Evolutionary conservation across 1,284 basidiomycete genomes (phyloP).

Genomic region (Bjerkandera adusta): DNA sequence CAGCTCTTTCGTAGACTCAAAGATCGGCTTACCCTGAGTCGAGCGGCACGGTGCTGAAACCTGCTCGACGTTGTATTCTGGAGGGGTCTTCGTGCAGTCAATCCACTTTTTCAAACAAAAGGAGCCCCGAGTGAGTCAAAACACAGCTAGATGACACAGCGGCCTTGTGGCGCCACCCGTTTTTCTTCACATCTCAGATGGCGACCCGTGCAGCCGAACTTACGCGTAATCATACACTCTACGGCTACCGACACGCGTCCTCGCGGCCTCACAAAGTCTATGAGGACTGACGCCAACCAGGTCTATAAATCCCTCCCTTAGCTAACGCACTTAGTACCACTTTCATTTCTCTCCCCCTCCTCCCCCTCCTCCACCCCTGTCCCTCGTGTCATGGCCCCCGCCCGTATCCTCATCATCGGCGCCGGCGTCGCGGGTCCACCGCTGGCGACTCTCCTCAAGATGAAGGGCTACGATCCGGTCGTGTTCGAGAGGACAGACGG

Average conservation of each 20-base stretch:
- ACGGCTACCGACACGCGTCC: not conserved
- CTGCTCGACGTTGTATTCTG: too few species aligned
- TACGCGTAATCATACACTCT: too few species aligned
- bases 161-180: too few species aligned
- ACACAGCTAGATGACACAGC: too few species aligned
- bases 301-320: too few species aligned
- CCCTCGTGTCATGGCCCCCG: not conserved
- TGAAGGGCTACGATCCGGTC: slow-evolving; percentile 40
- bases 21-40: too few species aligned
- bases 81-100: too few species aligned
- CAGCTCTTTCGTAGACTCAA: too few species aligned
- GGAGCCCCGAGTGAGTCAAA: too few species aligned
- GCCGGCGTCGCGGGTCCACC: slow-evolving; percentile 44
- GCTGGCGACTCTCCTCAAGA: slow-evolving; percentile 41
- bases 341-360: not conserved
- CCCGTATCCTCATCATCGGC: slow-evolving; percentile 6
- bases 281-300: not conserved
- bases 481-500: slow-evolving; percentile 38
- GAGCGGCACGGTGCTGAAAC: too few species aligned
- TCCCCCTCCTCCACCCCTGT: not conserved
- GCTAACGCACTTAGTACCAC: too few species aligned
- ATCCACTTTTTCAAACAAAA: too few species aligned
- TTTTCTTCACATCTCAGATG: not conserved
- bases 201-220: not conserved
- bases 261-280: not conserved